Conservation (phyloP, 257 asterid genomes). For the Solanum dulcamara region DNA sequence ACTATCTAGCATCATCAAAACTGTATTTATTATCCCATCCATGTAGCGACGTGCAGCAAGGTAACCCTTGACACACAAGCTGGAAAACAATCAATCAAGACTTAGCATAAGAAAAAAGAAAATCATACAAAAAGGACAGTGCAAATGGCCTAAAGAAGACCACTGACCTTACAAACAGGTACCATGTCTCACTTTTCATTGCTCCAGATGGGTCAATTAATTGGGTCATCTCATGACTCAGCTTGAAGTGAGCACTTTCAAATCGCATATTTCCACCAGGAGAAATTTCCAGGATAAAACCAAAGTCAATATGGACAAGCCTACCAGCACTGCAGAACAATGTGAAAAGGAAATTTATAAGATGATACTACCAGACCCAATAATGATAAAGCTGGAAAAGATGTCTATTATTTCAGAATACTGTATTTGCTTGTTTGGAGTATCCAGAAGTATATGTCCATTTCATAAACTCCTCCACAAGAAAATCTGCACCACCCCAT, state of each 20-base stretch:
- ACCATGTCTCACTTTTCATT: conserved; percentile 95
- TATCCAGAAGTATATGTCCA: background rate
- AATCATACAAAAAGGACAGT: background rate
- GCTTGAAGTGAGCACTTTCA: conserved; percentile 96
- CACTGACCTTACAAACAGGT: conserved; percentile 69
- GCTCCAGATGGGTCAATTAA: conserved; percentile 92
- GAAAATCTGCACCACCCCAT: background rate
- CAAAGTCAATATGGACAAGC: conserved; percentile 98
- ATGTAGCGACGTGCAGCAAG: conserved; percentile 89
- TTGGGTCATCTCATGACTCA: conserved; percentile 99
- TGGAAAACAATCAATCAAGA: conserved; percentile 17
- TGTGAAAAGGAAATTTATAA: background rate
- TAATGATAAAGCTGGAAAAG: background rate
- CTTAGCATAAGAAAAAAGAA: background rate
- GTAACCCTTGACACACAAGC: conserved; percentile 96
- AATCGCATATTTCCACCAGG: conserved; percentile 98
- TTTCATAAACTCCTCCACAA: background rate
- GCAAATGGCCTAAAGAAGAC: background rate
- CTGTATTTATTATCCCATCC: conserved; percentile 88
- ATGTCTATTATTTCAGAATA: background rate
- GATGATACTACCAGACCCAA: background rate
- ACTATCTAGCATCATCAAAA: conserved; percentile 74
- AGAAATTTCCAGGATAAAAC: conserved; percentile 95
- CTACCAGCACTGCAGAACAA: conserved; percentile 54
- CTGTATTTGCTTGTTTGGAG: background rate